Evolutionary conservation across 2,329 filamentous ascomycete species (phyloP), one percentile per base, ranked within the genome.

Genomic region (Cryphonectria parasitica): DNA sequence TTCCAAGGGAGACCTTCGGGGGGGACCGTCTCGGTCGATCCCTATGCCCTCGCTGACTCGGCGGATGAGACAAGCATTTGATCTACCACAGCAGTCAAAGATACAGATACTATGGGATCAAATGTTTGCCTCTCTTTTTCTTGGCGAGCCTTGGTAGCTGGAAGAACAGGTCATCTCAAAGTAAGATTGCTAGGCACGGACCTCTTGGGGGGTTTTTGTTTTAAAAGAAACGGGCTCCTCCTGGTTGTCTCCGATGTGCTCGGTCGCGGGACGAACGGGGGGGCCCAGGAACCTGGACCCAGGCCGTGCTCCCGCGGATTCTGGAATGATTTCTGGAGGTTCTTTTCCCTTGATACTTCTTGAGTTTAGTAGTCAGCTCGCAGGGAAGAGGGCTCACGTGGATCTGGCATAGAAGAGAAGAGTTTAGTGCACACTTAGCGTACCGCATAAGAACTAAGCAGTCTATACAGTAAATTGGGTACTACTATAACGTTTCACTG

Each of bases 101-200:
- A 41, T 43, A 25, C 10, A 10, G 39, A 31, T 43, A 15, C n/a
- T 17, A 49, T 49, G 45, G 45, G n/a, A 49, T 49, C 45, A n/a
- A 11, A 49, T 45, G 10, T 49, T n/a, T 49, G 19, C 22, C 45
- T 49, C 45, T 49, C 45, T n/a, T 49, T 22, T n/a, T 49, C 45
- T 49, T 49, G 43, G 43, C 22, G 7, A 19, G 41, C 6, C 45
- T 1, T 25, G 39, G 39, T 45, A 5, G 62, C 43, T 49, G 43
- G 43, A 8, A 49, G 22, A 49, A 49, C 22, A 43, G 60, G 39
- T 52, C 41, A 43, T 49, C 41, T 43, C 41, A 17, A 22, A 15
- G 34, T 64, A 64, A 64, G 62, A 64, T 64, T 64, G 41, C 62
- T 3, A 28, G 41, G 62, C 39, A 49, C 41, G 25, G 45, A 22